Base-by-base conservation (phyloP, 2,329 filamentous ascomycete genomes). In the Nothopassalora personata region DNA sequence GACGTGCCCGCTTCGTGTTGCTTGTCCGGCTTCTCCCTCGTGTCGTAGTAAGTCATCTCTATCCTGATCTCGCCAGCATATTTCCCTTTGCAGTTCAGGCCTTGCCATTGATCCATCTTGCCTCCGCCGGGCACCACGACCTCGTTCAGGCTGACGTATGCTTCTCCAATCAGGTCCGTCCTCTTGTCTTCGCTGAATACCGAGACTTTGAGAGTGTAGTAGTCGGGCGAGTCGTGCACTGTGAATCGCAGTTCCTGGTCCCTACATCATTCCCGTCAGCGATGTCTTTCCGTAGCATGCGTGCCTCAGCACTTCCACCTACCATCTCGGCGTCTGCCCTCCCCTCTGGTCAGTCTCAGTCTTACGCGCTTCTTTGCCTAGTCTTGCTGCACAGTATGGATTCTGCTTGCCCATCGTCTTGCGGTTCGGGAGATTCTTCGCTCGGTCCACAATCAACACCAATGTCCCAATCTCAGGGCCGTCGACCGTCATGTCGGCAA, bases 361-460 rank as follows among this genome's bases (percentile, higher is more conserved):
- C 81, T 97, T 97, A 79, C 95, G 96, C 51, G 94, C 94, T 76
- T 97, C 92, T 75, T 99, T 99, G 34, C 93, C 94, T 49, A 99
- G 78, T 56, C 94, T 83, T 33, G 91, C 92, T 39, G 94, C 94
- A 76, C 92, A 97, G 75, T 97, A 99, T 0, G 94, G 93, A 73
- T 97, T 92, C 78, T 99, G 94, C 77, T 99, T 99, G 57, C 94
- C 94, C 80, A 99, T 97, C 5, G 91, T 94, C 80, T 96, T 96
- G 67, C 91, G 81, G 77, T 99, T 99, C 53, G 94, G 94, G 67
- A 99, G 79, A 74, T 99, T 99, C 83, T 96, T 97, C 54, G 92
- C 94, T 67, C 92, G 85, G 77, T 99, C 94, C 70, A 97, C 85
- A 69, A 99, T 87, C 58, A 91, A 83, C 50, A 99, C 91, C 67